A percentile compares a stretch with the other conserved stretches of the same genome.
These are phyloP conservation scores for Talaromyces borbonicus DNA, from an alignment of 495 filamentous ascomycete genomes.

Conservation along the genomic window DNA sequence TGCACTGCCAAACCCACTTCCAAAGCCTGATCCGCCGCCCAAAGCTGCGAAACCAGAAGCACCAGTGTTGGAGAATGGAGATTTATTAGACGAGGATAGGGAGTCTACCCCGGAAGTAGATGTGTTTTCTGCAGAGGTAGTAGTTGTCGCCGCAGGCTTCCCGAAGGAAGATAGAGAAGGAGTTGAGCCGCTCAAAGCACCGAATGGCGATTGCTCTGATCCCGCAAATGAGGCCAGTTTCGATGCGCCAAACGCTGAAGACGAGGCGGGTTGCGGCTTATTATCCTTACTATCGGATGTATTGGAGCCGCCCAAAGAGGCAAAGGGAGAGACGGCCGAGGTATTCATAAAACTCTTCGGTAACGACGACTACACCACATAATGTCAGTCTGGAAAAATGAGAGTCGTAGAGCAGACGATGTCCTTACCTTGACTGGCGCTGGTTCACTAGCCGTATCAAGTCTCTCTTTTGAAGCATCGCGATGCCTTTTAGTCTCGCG, in stretches of 20 bases:
- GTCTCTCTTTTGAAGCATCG: slow-evolving; percentile 32
- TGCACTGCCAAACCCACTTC: slow-evolving; percentile 40
- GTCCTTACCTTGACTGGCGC: slow-evolving; percentile 4
- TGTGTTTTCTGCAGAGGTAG: slow-evolving; percentile 12
- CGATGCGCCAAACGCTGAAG: slow-evolving; percentile 45
- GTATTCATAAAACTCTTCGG: slow-evolving; percentile 44
- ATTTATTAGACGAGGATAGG: slow-evolving; percentile 4
- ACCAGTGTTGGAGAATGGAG: slow-evolving; percentile 19
- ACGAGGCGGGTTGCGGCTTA: slow-evolving; percentile 24
- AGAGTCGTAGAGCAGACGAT: background rate
- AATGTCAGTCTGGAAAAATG: slow-evolving; percentile 6
- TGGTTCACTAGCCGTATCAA: background rate
- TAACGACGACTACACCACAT: slow-evolving; percentile 26
- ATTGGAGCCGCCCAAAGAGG: slow-evolving; percentile 23
- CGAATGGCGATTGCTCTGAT: slow-evolving; percentile 49
- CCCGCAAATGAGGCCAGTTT: slow-evolving; percentile 41
- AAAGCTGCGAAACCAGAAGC: slow-evolving; percentile 24
- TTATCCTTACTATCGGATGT: slow-evolving; percentile 10
- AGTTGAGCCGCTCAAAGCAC: slow-evolving; percentile 32
- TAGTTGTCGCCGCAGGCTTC: slow-evolving; percentile 11
- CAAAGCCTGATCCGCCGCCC: slow-evolving; percentile 42
- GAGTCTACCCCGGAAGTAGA: slow-evolving; percentile 11
- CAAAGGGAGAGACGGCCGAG: slow-evolving; percentile 42
- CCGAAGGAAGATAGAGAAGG: slow-evolving; percentile 29
- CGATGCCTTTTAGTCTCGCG: slow-evolving; percentile 39